Conservation (phyloP, 2,329 filamentous ascomycete species). For the Falciphora oryzae region DNA sequence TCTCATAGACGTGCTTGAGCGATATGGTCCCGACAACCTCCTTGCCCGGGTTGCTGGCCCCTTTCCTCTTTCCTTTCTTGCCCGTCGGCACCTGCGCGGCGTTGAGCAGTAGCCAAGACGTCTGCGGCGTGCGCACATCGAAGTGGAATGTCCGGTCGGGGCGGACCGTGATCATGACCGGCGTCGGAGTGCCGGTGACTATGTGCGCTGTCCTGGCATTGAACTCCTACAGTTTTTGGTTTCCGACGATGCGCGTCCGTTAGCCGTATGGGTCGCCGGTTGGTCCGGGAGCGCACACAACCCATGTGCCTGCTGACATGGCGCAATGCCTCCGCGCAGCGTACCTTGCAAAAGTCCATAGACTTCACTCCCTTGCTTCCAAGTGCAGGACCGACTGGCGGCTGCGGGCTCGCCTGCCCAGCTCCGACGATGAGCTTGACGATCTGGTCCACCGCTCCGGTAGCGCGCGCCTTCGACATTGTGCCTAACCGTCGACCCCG, state of each 20-base stretch:
- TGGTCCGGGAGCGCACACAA: not conserved
- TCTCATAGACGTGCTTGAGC: slow-evolving; percentile 95
- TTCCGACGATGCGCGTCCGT: not conserved
- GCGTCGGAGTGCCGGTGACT: slow-evolving; percentile 74
- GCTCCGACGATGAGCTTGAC: slow-evolving; percentile 98
- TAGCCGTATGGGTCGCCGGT: not conserved
- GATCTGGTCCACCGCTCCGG: slow-evolving; percentile 57
- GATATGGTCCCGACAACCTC: slow-evolving; percentile 80
- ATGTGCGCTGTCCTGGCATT: slow-evolving; percentile 90
- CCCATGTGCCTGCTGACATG: slow-evolving; percentile 10
- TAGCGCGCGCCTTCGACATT: slow-evolving; percentile 48
- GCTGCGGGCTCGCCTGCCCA: slow-evolving; percentile 89
- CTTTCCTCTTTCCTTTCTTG: slow-evolving; percentile 74
- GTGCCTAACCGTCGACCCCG: not conserved
- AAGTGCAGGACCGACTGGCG: slow-evolving; percentile 90
- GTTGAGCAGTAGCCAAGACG: slow-evolving; percentile 80
- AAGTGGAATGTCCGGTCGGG: slow-evolving; percentile 92
- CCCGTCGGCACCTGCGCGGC: slow-evolving; percentile 67
- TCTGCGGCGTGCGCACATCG: slow-evolving; percentile 90
- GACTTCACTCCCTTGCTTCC: slow-evolving; percentile 98
- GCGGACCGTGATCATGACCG: slow-evolving; percentile 84
- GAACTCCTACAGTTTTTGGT: slow-evolving; percentile 68
- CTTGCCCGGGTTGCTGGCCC: slow-evolving; percentile 66
- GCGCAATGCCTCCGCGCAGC: not conserved
- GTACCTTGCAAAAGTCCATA: slow-evolving; percentile 98